Percentiles rank a stretch among this genome's conserved stretches.
Conservation (phyloP, 129 eudicot species). For the Daucus carota region DNA sequence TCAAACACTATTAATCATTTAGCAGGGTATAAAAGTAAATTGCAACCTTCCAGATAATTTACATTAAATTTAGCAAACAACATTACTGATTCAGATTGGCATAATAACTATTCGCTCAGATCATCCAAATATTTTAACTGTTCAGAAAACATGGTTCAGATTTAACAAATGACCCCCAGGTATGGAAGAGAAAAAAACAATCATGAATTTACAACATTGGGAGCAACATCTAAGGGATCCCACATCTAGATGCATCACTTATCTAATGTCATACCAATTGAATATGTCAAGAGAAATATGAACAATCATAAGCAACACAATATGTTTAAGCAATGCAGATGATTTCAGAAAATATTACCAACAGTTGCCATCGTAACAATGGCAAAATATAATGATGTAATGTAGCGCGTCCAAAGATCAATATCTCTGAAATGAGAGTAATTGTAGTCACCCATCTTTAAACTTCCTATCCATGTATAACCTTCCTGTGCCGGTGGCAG, state of each 20-base stretch:
- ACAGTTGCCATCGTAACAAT: constrained; percentile 78
- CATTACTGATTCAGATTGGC: too few species aligned
- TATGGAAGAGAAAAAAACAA: not conserved
- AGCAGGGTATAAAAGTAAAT: too few species aligned
- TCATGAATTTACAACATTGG: not conserved
- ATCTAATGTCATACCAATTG: not conserved
- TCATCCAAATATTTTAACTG: too few species aligned
- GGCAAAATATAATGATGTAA: constrained; percentile 61
- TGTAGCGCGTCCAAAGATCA: constrained; percentile 61
- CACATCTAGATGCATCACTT: not conserved
- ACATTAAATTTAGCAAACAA: too few species aligned
- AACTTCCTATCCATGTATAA: constrained; percentile 74
- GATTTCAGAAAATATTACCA: constrained; percentile 31
- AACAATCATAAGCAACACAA: not conserved
- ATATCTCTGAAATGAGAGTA: constrained; percentile 54
- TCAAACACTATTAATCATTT: too few species aligned
- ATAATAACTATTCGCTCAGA: too few species aligned
- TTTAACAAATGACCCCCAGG: too few species aligned
- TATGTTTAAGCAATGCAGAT: not conserved
- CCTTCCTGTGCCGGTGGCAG: constrained; percentile 57
- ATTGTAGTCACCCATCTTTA: constrained; percentile 57
- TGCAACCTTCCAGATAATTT: too few species aligned
- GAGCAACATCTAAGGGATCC: not conserved
- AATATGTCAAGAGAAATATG: not conserved
- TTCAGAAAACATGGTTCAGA: too few species aligned